These are phyloP conservation scores for Guillardia theta DNA, from an alignment of 78 protist species.

Conservation along the genomic window DNA sequence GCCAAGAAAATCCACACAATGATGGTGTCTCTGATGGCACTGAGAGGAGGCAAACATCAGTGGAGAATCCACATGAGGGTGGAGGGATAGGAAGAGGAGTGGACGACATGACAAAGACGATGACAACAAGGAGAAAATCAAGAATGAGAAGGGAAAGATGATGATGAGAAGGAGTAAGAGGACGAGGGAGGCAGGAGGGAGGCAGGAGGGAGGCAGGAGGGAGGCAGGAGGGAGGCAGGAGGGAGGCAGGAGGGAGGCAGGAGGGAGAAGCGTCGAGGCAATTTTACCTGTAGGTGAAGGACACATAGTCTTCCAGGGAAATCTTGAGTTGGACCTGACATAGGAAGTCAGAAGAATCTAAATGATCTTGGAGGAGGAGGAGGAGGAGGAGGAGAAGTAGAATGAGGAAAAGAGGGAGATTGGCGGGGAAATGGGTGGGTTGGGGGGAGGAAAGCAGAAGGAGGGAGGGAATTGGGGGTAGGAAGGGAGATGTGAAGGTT, in stretches of 20 bases:
- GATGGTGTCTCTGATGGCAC: not conserved
- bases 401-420: not conserved
- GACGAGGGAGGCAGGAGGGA: not conserved
- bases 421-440: not conserved
- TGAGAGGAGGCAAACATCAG: no score
- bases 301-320: no score
- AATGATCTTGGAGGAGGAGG: not conserved
- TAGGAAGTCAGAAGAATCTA: not conserved
- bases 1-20: not conserved
- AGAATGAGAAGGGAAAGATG: not conserved
- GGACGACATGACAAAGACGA: not conserved
- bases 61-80: no score
- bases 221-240: not conserved
- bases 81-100: not conserved
- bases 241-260: not conserved
- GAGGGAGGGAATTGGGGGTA: no score
- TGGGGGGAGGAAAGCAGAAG: not conserved
- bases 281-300: not conserved
- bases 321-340: not conserved
- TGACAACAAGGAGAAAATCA: not conserved
- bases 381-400: not conserved
- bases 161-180: not conserved
- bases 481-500: no score
- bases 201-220: not conserved
- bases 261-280: not conserved